Base-by-base conservation (phyloP, 1,139 yeast genomes). In the Hansenula anomala region DNA sequence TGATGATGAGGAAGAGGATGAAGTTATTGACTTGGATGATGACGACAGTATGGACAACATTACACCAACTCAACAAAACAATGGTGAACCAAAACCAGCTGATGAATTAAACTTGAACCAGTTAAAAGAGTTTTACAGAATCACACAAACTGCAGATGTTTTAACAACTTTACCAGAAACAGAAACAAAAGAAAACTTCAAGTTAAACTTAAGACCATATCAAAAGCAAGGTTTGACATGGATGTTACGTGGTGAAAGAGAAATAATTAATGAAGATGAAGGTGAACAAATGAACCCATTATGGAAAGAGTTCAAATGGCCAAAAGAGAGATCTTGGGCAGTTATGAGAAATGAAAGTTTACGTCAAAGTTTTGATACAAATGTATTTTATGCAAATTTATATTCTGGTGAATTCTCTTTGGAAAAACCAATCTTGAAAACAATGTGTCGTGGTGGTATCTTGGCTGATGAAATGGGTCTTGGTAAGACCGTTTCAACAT, bases 381-480 rank as follows among this genome's bases (percentile, higher is more conserved):
- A 55, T 16, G 59, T 55, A 35, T 90, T 90, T 53, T 92, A 84
- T 59, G 89, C 85, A 16, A 92, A 90, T 54, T 64, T 88, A 45
- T 86, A 84, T 57, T 80, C 84, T 41, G 97, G 97, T 4, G 92
- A 85, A 45, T 71, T 92, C 42, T 79, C 94, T 0, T 53, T 77
- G 17, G 72, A 72, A 16, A 78, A 74, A 47, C 97, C 97, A 1
- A 46, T 77, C 6, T 60, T 82, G 8, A 75, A 72, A 44, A 67
- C 81, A 0, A 61, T 74, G 26, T 69, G 80, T 29, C 64, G 66
- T 44, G 97, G 98, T 18, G 98, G 98, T 1, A 86, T 90, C 15
- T 64, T 90, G n/a, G 96, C 97, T 0, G 97, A 90, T 61, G 97
- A 90, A 58, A 90, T 90, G 97, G 97, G 97, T 0, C 68, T 90